Evolutionary conservation across 345 rosid genomes (phyloP).

Genomic region (Salix exigua): DNA sequence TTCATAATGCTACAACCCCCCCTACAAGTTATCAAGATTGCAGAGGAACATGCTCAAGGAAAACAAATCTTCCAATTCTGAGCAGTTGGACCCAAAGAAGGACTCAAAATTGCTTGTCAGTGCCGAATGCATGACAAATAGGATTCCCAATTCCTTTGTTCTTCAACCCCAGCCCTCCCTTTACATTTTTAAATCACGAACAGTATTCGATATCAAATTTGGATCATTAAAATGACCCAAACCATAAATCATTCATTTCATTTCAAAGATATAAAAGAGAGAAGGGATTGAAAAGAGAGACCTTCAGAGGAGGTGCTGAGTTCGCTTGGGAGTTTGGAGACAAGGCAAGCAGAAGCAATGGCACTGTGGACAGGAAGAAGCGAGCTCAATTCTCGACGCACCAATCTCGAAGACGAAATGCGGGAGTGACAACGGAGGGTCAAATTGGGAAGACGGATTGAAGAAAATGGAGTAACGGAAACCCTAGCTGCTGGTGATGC

Average conservation of each 20-base stretch:
- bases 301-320: slow-evolving; percentile 43
- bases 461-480: slow-evolving; percentile 27
- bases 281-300: slow-evolving; percentile 1
- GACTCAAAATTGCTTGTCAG: background rate
- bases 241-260: background rate
- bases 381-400: slow-evolving; percentile 63
- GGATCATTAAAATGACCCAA: background rate
- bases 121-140: background rate
- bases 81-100: background rate
- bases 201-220: background rate
- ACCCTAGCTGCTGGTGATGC: slow-evolving; percentile 12
- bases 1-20: too few relatives aligned
- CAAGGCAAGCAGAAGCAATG: slow-evolving; percentile 67
- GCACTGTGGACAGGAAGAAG: slow-evolving; percentile 57
- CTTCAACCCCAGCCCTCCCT: too few relatives aligned
- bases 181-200: background rate
- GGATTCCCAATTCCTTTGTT: too few relatives aligned
- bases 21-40: background rate
- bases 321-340: slow-evolving; percentile 61
- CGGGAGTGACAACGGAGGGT: slow-evolving; percentile 24
- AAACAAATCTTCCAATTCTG: background rate
- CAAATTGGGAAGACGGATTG: slow-evolving; percentile 29
- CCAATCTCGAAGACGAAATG: slow-evolving; percentile 34
- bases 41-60: background rate
- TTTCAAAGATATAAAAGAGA: background rate